Conservation (phyloP, 2,329 filamentous ascomycete species). For the Aspergillus tanneri region DNA sequence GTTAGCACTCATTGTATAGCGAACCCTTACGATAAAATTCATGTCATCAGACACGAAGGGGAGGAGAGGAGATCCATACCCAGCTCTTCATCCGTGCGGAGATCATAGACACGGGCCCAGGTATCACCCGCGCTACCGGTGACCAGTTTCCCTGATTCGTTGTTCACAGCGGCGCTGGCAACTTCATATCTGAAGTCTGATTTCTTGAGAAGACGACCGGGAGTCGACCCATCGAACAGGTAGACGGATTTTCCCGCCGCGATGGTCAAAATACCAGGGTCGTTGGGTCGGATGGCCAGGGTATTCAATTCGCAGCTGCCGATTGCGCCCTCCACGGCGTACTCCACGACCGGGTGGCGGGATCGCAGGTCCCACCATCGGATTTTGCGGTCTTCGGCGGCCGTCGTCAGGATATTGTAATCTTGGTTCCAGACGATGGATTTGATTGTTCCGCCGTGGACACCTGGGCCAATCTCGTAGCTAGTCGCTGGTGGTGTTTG, state of each 20-base stretch:
- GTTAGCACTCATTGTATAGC: neutral
- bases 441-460: constrained; percentile 87
- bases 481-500: constrained; percentile 60
- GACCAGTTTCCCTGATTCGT: constrained; percentile 76
- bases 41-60: neutral
- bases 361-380: constrained; percentile 91
- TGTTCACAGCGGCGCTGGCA: constrained; percentile 84
- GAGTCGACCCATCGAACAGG: constrained; percentile 77
- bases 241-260: constrained; percentile 93
- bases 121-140: constrained; percentile 90
- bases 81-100: constrained; percentile 77
- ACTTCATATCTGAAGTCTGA: constrained; percentile 79
- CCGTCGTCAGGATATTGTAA: constrained; percentile 84
- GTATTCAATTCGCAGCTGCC: constrained; percentile 87
- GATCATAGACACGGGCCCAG: constrained; percentile 93
- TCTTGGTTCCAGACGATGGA: constrained; percentile 92
- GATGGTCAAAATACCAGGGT: constrained; percentile 76
- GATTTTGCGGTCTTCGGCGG: constrained; percentile 83
- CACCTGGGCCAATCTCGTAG: constrained; percentile 83
- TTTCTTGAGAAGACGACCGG: constrained; percentile 71
- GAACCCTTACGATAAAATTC: neutral
- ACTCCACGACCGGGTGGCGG: constrained; percentile 71
- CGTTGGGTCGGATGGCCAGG: constrained; percentile 59
- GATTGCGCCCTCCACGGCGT: constrained; percentile 78
- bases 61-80: constrained; percentile 44